Percentiles rank a stretch among this genome's conserved stretches.
Conservation (phyloP, 1,284 basidiomycete genomes). For the Ceratobasidium sp. region DNA sequence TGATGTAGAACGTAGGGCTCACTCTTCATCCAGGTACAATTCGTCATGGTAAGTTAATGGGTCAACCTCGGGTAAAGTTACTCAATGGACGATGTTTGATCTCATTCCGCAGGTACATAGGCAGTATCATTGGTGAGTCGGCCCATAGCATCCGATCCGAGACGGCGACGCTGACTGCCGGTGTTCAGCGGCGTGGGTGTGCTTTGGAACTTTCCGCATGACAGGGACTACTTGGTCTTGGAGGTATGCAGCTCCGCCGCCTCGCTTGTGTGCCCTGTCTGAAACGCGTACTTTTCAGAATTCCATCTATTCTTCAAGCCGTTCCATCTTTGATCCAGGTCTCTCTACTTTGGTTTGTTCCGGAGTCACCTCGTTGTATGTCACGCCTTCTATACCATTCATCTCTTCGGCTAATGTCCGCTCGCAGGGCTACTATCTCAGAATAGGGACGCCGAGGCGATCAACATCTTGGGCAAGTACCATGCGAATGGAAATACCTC, state of each 20-base stretch:
- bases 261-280: not conserved
- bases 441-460: constrained; percentile 54
- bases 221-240: constrained; percentile 63
- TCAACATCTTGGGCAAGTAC: constrained; percentile 66
- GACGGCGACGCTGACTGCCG: not conserved
- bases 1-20: not conserved
- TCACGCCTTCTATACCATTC: constrained; percentile 62
- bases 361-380: constrained; percentile 63
- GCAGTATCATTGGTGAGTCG: constrained; percentile 66
- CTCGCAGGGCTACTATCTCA: constrained; percentile 47
- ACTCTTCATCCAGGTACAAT: constrained; percentile 65
- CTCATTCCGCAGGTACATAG: constrained; percentile 65
- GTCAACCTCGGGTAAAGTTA: constrained; percentile 56
- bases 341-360: constrained; percentile 64
- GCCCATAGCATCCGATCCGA: constrained; percentile 43
- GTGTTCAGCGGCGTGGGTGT: constrained; percentile 60
- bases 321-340: constrained; percentile 70
- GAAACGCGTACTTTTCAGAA: constrained; percentile 52
- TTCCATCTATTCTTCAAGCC: constrained; percentile 74
- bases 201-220: constrained; percentile 66
- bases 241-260: constrained; percentile 50
- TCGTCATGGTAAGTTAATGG: constrained; percentile 61
- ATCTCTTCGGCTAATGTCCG: not conserved
- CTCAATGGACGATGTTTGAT: too few relatives aligned
- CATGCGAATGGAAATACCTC: constrained; percentile 62